These are phyloP conservation scores for Polysphondylium violaceum DNA, from an alignment of 78 protist species.

Conservation along the genomic window DNA sequence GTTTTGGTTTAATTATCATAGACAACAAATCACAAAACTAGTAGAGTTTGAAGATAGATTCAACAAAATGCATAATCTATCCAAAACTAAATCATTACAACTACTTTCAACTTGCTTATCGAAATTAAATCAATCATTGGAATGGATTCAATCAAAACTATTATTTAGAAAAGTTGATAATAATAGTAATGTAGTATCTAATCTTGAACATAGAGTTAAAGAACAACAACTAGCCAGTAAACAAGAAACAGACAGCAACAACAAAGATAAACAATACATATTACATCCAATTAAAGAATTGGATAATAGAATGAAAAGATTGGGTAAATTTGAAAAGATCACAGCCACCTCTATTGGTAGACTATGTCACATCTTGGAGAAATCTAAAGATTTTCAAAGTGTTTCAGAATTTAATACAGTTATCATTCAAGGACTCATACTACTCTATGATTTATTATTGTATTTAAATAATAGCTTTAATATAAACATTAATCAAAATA, in stretches of 20 bases:
- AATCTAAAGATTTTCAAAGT: neutral
- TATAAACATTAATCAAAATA: neutral
- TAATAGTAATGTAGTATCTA: too few relatives aligned
- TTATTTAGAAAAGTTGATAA: neutral
- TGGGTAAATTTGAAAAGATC: neutral
- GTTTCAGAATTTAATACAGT: neutral
- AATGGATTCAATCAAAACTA: neutral
- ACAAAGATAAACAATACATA: neutral
- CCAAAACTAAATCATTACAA: neutral
- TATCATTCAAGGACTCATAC: constrained; percentile 16
- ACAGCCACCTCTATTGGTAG: constrained; percentile 47
- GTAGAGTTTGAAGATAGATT: constrained; percentile 7
- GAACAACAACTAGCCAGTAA: neutral
- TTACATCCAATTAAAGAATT: constrained; percentile 52
- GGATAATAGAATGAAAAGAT: neutral
- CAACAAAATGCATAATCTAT: constrained; percentile 11
- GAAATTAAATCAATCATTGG: neutral
- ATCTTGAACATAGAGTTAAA: neutral
- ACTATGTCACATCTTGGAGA: constrained; percentile 25
- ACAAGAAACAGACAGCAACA: neutral
- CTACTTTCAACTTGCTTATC: neutral
- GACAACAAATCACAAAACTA: neutral
- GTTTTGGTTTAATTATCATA: constrained; percentile 46
- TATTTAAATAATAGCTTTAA: neutral
- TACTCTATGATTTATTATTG: neutral